Evolutionary conservation across 768 basidiomycete genomes (phyloP).

Genomic region (Mycena rosella): DNA sequence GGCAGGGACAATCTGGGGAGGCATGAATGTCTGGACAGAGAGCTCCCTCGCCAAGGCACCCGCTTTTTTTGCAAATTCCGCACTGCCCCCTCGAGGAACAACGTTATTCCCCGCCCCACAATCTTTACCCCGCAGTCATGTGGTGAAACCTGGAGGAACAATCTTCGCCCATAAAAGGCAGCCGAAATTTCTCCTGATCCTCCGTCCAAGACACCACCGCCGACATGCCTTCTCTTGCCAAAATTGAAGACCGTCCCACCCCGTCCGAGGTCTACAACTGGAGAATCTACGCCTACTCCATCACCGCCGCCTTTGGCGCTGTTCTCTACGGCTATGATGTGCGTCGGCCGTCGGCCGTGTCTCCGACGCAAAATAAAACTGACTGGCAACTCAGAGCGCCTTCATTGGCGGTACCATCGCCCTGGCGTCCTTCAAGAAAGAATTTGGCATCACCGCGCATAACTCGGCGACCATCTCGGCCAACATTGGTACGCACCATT

Average conservation of each 20-base stretch:
- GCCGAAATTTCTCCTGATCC: not conserved
- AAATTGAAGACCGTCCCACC: slow-evolving; percentile 20
- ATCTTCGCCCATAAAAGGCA: not conserved
- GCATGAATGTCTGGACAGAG: not conserved
- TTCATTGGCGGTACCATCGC: slow-evolving; percentile 24
- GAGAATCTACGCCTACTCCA: slow-evolving; percentile 19
- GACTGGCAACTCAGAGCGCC: slow-evolving; percentile 8
- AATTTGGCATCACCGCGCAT: slow-evolving; percentile 11
- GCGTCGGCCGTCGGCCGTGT: not conserved
- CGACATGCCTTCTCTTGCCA: slow-evolving; percentile 17
- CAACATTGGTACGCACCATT: slow-evolving; percentile 6
- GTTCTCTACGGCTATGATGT: slow-evolving; percentile 24
- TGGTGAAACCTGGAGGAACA: not conserved
- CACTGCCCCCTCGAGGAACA: too few relatives aligned
- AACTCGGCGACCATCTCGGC: slow-evolving; percentile 20
- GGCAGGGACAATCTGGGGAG: slow-evolving; percentile 5
- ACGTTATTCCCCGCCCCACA: not conserved
- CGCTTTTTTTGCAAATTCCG: not conserved
- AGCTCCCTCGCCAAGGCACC: too few relatives aligned
- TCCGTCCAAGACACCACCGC: not conserved
- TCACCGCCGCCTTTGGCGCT: slow-evolving; percentile 16
- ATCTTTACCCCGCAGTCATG: not conserved
- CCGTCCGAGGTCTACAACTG: slow-evolving; percentile 23
- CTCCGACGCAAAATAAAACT: not conserved
- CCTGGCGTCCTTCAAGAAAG: slow-evolving; percentile 11